Percentiles rank a stretch among this genome's conserved stretches.
Evolutionary conservation across 345 rosid genomes (phyloP).

Genomic region (Populus alba): DNA sequence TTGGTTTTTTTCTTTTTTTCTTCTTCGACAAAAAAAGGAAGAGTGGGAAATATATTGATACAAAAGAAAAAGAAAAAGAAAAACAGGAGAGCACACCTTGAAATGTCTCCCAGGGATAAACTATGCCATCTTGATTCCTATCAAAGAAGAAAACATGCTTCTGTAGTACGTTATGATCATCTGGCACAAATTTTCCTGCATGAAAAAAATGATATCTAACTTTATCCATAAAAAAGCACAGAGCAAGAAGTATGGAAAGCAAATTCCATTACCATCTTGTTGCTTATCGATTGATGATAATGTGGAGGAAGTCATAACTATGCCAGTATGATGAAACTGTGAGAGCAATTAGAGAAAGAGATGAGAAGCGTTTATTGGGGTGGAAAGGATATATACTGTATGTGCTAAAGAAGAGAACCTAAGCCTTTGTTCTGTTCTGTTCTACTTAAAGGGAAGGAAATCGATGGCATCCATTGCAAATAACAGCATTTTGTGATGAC

Average conservation of each 20-base stretch:
- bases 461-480: no score
- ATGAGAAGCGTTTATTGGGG: background rate
- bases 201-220: background rate
- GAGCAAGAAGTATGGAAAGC: background rate
- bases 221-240: background rate
- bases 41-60: background rate
- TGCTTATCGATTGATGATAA: slow-evolving; percentile 1
- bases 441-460: no score
- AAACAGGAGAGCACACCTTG: slow-evolving; percentile 33
- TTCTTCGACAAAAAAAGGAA: no score
- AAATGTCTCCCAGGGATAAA: slow-evolving; percentile 80
- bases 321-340: background rate
- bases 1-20: no score
- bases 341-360: background rate
- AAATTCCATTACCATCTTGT: slow-evolving; percentile 3
- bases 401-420: background rate
- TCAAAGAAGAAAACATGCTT: slow-evolving; percentile 84
- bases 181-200: slow-evolving; percentile 16
- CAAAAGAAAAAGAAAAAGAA: no score
- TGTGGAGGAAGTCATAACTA: slow-evolving; percentile 22
- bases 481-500: no score
- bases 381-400: background rate
- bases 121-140: slow-evolving; percentile 63
- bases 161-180: slow-evolving; percentile 48
- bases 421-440: background rate